Evolutionary conservation across 306 rosid species (phyloP).

Genomic region (Argentina anserina): DNA sequence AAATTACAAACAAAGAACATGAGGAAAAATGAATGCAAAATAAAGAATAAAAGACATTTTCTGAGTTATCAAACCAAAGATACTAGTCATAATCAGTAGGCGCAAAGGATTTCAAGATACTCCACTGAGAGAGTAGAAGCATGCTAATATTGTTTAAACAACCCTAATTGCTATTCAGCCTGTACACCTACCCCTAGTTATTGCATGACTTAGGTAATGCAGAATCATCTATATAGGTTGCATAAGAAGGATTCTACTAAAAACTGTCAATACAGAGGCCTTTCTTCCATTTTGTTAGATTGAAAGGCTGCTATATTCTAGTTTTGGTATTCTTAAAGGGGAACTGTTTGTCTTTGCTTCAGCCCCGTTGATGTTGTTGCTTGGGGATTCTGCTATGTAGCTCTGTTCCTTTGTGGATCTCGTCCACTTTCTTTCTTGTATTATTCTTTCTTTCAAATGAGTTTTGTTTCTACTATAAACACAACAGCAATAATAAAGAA

Average conservation of each 20-base stretch:
- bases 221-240: background rate
- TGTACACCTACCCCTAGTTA: too few relatives aligned
- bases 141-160: background rate
- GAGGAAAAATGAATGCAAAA: background rate
- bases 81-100: background rate
- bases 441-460: background rate
- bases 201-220: background rate
- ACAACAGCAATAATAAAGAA: too few relatives aligned
- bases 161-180: background rate
- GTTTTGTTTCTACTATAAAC: background rate
- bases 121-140: background rate
- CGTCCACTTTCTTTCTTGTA: background rate
- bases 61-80: background rate
- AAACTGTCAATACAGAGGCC: background rate
- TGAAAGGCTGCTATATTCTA: background rate
- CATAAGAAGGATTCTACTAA: background rate
- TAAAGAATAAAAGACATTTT: background rate
- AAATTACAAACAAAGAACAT: background rate
- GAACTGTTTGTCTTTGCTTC: too few relatives aligned
- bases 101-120: background rate
- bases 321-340: too few relatives aligned
- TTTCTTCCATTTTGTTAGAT: background rate
- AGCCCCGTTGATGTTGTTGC: background rate
- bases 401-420: background rate
- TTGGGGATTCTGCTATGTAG: background rate